Base-by-base conservation (phyloP, 768 basidiomycete species). In the Tylopilus cervinicoccineus region DNA sequence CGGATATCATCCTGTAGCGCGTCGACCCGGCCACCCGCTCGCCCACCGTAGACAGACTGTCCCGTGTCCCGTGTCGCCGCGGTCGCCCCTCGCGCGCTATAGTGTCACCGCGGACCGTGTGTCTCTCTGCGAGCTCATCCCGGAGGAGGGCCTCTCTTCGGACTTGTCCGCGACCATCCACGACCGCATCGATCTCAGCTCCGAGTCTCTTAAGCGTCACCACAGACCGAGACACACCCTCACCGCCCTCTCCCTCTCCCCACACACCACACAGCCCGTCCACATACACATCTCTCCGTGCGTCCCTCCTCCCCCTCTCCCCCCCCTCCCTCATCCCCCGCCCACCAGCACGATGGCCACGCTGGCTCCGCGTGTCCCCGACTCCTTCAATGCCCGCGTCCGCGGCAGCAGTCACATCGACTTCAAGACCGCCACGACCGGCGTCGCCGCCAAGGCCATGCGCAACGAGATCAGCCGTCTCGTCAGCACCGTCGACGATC, bases 381-480 rank as follows among this genome's bases (percentile, higher is more conserved):
- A 88, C 54, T 77, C 85, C 49, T 74, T 86, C 79, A 81, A 76
- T 57, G 76, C 81, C 63, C 84, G 87, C 53, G 80, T 78, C 46
- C 82, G 88, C 50, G 88, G 88, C 56, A 80, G 83, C 46, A 83
- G 80, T 58, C 86, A 90, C 68, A 84, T 90, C 74, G 88, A 97
- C 73, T 95, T 95, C 83, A 93, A 94, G 77, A 94, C 92, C n/a
- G 95, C 95, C 55, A 94, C 83, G 44, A 93, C 92, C 45, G 92
- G 91, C 56, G 86, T 93, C 56, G 87, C 90, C 23, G 88, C 90
- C 57, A 97, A 96, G 76, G 78, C 93, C 47, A 97, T 97, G 95
- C 85, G 93, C 76, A 96, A 97, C 67, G 96, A 98, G 76, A 86
- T 99, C 72, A 87, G 87, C 69, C 82, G 82, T 64, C 88, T 99